Base-by-base conservation (phyloP, 768 basidiomycete species). In the Mycena metata region DNA sequence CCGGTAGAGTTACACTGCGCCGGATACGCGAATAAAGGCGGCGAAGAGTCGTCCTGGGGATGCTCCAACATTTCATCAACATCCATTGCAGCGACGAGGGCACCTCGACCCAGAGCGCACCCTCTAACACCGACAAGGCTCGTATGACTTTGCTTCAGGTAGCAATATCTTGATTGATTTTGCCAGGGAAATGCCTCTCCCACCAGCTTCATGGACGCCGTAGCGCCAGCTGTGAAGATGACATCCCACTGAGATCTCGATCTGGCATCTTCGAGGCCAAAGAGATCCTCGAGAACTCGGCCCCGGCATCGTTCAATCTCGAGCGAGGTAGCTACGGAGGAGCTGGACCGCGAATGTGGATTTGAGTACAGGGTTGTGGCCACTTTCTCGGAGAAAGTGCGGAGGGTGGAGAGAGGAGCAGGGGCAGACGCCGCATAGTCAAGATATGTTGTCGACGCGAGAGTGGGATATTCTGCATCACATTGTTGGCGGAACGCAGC, bases 221-320 rank as follows among this genome's bases (percentile, higher is more conserved):
- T 85, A 12, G 88, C 84, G 69, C 89, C 89, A 26, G 86, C 77
- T 21, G 88, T 89, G 73, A 88, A 89, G 41, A 89, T 78, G 56
- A 89, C 85, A 36, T 85, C 83, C 76, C 88, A 89, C 1, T 84
- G 83, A n/a, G 79, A 76, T 1, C 86, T 83, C 10, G 86, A 85
- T 9, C 16, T 16, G 13, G 66, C 52, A 46, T 55, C 52, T 5
- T 36, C 43, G 41, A 72, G 60, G 16, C 71, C 71, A 52, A 69
- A 72, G 13, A 72, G 54, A 5, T 72, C 61, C 23, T 69, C 47
- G 39, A 72, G 71, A 36, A 72, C 49, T 2, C 58, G 67, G 3
- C 56, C 68, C 41, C 71, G 30, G 45, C 67, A 69, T 26, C 39
- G 68, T 23, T 72, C 69, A 41, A 72, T 70, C 47, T 62, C 71